These are phyloP conservation scores for Aspergillus nomiae DNA, from an alignment of 2,329 filamentous ascomycete species.

Conservation along the genomic window DNA sequence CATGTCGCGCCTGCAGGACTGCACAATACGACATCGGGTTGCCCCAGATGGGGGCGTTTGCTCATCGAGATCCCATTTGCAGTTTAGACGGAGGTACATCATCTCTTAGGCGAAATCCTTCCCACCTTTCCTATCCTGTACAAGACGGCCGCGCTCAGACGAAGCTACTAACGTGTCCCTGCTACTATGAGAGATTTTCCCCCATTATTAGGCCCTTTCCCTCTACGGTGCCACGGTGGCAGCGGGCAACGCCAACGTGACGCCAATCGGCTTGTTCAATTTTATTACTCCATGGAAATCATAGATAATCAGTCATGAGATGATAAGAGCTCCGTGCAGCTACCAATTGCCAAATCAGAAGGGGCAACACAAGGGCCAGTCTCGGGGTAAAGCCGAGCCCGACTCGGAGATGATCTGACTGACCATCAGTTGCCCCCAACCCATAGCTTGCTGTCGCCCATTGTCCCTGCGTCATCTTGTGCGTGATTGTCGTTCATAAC, in stretches of 20 bases:
- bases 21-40: slow-evolving; percentile 1
- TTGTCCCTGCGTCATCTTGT: slow-evolving; percentile 1
- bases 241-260: neutral
- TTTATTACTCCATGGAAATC: slow-evolving; percentile 4
- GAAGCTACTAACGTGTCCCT: neutral
- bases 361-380: neutral
- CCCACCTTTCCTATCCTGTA: slow-evolving; percentile 3
- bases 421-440: neutral
- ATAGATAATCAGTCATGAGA: neutral
- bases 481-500: neutral
- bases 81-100: slow-evolving; percentile 5
- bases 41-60: neutral
- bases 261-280: neutral
- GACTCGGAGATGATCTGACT: slow-evolving; percentile 3
- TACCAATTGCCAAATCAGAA: neutral
- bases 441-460: neutral
- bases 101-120: slow-evolving; percentile 1
- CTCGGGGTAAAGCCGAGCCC: slow-evolving; percentile 2
- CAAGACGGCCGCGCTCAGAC: slow-evolving; percentile 2
- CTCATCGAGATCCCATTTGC: slow-evolving; percentile 1
- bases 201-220: neutral
- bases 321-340: neutral
- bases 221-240: neutral
- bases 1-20: neutral
- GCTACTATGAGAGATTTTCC: slow-evolving; percentile 3